Evolutionary conservation across 805 yeast genomes (phyloP).

Genomic region (Candida dajiaensis): DNA sequence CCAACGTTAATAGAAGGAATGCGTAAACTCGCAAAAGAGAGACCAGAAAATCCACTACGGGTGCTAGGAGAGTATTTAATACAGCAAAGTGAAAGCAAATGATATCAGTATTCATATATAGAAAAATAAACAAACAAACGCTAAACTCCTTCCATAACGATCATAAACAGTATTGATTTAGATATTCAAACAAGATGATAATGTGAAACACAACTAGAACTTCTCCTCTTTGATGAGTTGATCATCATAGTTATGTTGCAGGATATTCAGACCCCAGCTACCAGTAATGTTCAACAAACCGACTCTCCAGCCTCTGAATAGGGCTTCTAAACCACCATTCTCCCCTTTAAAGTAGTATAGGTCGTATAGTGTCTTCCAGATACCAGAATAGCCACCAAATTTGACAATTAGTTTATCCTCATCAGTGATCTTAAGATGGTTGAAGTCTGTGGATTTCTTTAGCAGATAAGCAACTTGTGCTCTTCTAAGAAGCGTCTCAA

Average conservation of each 20-base stretch:
- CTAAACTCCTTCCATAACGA: neutral
- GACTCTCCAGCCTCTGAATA: conserved; percentile 90
- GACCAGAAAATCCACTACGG: conserved; percentile 49
- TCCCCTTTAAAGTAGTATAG: conserved; percentile 34
- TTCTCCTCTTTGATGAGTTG: conserved; percentile 37
- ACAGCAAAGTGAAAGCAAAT: conserved; percentile 24
- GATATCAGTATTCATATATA: neutral
- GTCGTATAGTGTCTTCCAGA: conserved; percentile 47
- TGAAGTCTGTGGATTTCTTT: conserved; percentile 20
- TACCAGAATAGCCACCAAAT: conserved; percentile 50
- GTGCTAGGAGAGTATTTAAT: conserved; percentile 51
- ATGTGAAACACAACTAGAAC: conserved; percentile 14
- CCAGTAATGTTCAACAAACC: conserved; percentile 76
- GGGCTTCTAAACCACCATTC: conserved; percentile 40
- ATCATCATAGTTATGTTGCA: conserved; percentile 44
- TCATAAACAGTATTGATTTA: neutral
- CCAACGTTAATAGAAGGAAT: conserved; percentile 56
- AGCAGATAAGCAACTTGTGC: conserved; percentile 71
- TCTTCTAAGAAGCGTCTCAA: conserved; percentile 79
- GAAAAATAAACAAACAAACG: neutral
- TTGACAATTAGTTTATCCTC: conserved; percentile 51
- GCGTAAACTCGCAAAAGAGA: conserved; percentile 15
- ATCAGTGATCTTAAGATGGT: conserved; percentile 35
- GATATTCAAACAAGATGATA: neutral
- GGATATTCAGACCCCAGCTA: conserved; percentile 69